Evolutionary conservation across 257 asterid genomes (phyloP), one percentile per base, ranked within the genome.

Genomic region (Solanum habrochaites): DNA sequence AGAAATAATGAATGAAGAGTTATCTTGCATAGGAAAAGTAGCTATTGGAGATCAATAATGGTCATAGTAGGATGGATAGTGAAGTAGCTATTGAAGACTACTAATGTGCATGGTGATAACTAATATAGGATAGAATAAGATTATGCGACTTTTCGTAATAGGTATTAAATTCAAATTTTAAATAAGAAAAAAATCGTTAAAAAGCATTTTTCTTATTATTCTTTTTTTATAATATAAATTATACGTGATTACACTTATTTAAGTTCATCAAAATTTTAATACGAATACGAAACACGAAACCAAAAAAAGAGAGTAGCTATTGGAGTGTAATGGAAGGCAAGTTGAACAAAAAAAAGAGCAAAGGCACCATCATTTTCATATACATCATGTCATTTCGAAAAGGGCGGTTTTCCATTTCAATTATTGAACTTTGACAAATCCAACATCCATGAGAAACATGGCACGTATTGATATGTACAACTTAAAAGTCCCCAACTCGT

Each of bases 371-470:
- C 85, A 81, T 81, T 81, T 47, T 49, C 85, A 49, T 31, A 11
- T 27, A 49, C 85, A 81, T 81, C 69, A 81, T 81, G 45, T 16
- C 69, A 49, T 81, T 31, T 81, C 69, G 45, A 49, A 75, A 29
- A 81, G 85, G 69, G 85, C 85, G 85, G 85, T 81, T 81, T 45
- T 81, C 31, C 45, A 32, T 47, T 81, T 81, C 70, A 81, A 81
- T 81, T 81, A 81, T 81, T 81, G 69, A 29, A 20, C 69, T 49
- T 78, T 81, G 66, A 81, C 45, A 81, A 49, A 66, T 81, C 69
- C 18, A 29, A 81, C 52, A 39, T 45, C 83, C 43, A 16, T 29
- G 40, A 81, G 31, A 49, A 81, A 52, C 9, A 47, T 81, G 85
- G 1, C 69, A 81, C 69, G 21, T 49, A 29, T 81, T 81, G 45